Conservation (phyloP, 306 rosid genomes). For the Boehmeria nivea region DNA sequence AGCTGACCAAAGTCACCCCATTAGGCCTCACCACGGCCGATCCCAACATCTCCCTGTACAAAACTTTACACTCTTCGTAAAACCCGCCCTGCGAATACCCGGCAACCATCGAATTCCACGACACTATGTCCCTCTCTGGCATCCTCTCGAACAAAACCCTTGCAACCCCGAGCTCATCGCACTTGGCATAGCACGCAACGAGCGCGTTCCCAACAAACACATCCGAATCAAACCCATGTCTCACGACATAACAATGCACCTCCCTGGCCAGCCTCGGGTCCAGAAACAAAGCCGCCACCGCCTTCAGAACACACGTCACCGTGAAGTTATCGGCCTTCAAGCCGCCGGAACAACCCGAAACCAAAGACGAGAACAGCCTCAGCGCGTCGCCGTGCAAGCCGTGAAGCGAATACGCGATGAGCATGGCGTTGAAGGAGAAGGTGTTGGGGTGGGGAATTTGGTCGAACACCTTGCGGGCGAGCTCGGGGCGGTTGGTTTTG, state of each 20-base stretch:
- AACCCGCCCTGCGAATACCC: slow-evolving; percentile 74
- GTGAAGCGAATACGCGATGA: slow-evolving; percentile 54
- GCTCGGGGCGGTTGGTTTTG: slow-evolving; percentile 28
- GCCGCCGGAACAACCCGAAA: slow-evolving; percentile 8
- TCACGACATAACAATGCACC: slow-evolving; percentile 54
- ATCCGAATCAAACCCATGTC: slow-evolving; percentile 45
- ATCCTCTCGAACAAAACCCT: slow-evolving; percentile 56
- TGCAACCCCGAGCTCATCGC: slow-evolving; percentile 46
- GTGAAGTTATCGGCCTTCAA: slow-evolving; percentile 51
- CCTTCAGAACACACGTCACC: slow-evolving; percentile 54
- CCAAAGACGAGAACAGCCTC: slow-evolving; percentile 42
- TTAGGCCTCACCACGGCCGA: slow-evolving; percentile 39
- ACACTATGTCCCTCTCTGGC: slow-evolving; percentile 49
- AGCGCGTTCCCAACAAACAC: slow-evolving; percentile 59
- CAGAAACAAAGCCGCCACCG: slow-evolving; percentile 33
- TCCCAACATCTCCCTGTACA: slow-evolving; percentile 49
- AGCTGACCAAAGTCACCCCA: slow-evolving; percentile 49
- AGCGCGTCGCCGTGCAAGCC: slow-evolving; percentile 42
- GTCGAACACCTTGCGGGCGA: slow-evolving; percentile 67
- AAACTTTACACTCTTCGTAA: slow-evolving; percentile 56
- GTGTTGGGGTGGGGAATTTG: slow-evolving; percentile 41
- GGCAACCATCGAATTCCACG: slow-evolving; percentile 86
- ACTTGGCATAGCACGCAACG: slow-evolving; percentile 57
- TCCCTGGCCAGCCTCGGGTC: slow-evolving; percentile 28
- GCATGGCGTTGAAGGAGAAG: slow-evolving; percentile 79